Conservation (phyloP, 208 protist genomes). For the Wallacemonas rigidus region DNA sequence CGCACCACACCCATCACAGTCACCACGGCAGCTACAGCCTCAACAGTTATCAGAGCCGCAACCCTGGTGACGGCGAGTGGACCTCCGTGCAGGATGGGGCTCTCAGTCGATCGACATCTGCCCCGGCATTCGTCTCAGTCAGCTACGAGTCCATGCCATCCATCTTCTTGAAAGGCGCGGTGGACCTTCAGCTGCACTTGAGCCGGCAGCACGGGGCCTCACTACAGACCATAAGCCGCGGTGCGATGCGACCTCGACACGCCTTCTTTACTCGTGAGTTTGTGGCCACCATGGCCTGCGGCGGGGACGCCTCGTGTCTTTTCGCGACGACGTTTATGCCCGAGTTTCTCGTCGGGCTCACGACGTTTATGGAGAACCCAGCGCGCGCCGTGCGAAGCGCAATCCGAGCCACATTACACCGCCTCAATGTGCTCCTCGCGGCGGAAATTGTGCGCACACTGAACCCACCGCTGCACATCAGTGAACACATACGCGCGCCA, state of each 20-base stretch:
- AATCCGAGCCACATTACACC: conserved; percentile 57
- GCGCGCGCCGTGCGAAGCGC: conserved; percentile 41
- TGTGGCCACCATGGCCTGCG: conserved; percentile 38
- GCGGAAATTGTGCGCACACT: conserved; percentile 36
- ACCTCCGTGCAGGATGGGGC: neutral
- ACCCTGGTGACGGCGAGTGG: neutral
- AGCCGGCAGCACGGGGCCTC: conserved; percentile 3
- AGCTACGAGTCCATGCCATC: conserved; percentile 60
- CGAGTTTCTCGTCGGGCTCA: conserved; percentile 60
- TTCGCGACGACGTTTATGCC: conserved; percentile 52
- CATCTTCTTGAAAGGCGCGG: conserved; percentile 61
- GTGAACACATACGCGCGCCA: conserved; percentile 36
- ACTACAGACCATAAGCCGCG: conserved; percentile 21
- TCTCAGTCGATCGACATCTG: neutral
- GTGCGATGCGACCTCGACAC: conserved; percentile 27
- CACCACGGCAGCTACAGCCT: neutral
- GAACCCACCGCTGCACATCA: neutral
- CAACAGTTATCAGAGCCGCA: neutral
- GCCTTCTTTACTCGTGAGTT: conserved; percentile 72
- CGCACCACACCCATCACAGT: neutral
- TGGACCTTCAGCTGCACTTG: conserved; percentile 27
- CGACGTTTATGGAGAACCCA: conserved; percentile 53
- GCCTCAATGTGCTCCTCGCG: conserved; percentile 45
- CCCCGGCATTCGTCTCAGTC: conserved; percentile 29
- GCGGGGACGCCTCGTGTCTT: conserved; percentile 31